Evolutionary conservation across 495 filamentous ascomycete genomes (phyloP).

Genomic region (Terfezia claveryi): DNA sequence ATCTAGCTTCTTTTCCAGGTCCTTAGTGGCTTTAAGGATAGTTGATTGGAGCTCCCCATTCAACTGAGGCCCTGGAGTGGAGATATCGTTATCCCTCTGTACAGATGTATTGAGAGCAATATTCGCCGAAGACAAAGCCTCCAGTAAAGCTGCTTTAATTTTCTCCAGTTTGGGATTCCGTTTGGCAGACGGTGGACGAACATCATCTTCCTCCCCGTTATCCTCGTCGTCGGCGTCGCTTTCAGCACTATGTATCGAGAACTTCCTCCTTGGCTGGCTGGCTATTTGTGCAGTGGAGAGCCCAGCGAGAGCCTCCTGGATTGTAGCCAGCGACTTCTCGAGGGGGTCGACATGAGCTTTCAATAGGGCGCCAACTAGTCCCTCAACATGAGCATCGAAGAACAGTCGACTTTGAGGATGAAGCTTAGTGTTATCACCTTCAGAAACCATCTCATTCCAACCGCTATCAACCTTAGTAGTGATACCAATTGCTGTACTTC

Average conservation of each 20-base stretch:
- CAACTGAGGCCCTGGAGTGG: neutral
- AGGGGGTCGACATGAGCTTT: constrained; percentile 54
- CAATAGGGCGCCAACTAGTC: constrained; percentile 58
- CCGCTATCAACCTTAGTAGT: constrained; percentile 33
- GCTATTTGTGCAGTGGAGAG: constrained; percentile 22
- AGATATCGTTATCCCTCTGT: too few relatives aligned
- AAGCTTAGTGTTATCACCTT: constrained; percentile 60
- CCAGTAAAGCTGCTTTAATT: constrained; percentile 55
- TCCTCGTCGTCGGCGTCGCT: constrained; percentile 95
- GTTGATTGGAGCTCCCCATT: neutral
- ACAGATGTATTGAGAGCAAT: neutral
- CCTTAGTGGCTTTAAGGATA: neutral
- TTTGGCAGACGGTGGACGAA: constrained; percentile 36
- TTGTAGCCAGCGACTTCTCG: constrained; percentile 48
- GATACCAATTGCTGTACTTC: constrained; percentile 2
- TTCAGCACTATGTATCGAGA: constrained; percentile 38
- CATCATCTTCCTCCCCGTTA: constrained; percentile 35
- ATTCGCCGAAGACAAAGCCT: constrained; percentile 34
- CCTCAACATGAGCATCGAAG: constrained; percentile 73
- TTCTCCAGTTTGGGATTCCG: constrained; percentile 63
- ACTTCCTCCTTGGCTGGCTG: constrained; percentile 26
- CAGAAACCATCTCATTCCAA: constrained; percentile 74
- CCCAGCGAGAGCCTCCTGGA: constrained; percentile 43
- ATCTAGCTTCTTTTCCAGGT: neutral
- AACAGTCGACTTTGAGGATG: constrained; percentile 41